These are phyloP conservation scores for Cantharellus anzutake DNA, from an alignment of 768 basidiomycete species.

Conservation along the genomic window DNA sequence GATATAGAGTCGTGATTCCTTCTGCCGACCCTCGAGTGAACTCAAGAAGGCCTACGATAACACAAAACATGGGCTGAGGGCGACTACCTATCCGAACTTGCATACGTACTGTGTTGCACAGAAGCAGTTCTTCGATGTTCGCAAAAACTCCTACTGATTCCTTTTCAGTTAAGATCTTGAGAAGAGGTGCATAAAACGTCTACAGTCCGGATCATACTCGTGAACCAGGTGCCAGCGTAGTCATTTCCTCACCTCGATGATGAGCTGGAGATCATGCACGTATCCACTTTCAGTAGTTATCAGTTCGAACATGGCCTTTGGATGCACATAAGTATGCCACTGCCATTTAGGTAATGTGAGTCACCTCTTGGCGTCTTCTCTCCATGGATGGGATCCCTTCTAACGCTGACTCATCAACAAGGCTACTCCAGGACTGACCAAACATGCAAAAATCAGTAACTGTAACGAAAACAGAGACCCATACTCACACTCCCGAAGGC, in stretches of 20 bases:
- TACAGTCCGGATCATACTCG: slow-evolving; percentile 15
- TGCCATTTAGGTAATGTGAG: neutral
- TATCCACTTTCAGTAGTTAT: slow-evolving; percentile 82
- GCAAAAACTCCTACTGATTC: slow-evolving; percentile 73
- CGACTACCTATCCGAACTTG: too few species aligned
- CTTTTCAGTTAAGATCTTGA: slow-evolving; percentile 51
- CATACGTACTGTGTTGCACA: slow-evolving; percentile 60
- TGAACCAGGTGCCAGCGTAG: neutral
- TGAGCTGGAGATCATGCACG: slow-evolving; percentile 77
- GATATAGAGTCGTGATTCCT: slow-evolving; percentile 77
- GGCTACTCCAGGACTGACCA: slow-evolving; percentile 71
- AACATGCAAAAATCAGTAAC: neutral
- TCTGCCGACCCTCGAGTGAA: slow-evolving; percentile 79
- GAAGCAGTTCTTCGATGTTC: slow-evolving; percentile 81
- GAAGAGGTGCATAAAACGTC: slow-evolving; percentile 72
- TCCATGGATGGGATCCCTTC: slow-evolving; percentile 63
- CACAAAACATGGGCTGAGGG: too few species aligned
- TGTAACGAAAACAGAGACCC: slow-evolving; percentile 2
- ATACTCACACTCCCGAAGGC: slow-evolving; percentile 46
- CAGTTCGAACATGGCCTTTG: slow-evolving; percentile 79
- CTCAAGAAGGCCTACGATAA: slow-evolving; percentile 52
- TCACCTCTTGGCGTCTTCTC: slow-evolving; percentile 72
- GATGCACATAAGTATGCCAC: neutral
- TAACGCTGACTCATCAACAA: slow-evolving; percentile 69
- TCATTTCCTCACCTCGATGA: slow-evolving; percentile 50